Conservation (phyloP, 1,284 basidiomycete species). For the Ustilago cynodontis region DNA sequence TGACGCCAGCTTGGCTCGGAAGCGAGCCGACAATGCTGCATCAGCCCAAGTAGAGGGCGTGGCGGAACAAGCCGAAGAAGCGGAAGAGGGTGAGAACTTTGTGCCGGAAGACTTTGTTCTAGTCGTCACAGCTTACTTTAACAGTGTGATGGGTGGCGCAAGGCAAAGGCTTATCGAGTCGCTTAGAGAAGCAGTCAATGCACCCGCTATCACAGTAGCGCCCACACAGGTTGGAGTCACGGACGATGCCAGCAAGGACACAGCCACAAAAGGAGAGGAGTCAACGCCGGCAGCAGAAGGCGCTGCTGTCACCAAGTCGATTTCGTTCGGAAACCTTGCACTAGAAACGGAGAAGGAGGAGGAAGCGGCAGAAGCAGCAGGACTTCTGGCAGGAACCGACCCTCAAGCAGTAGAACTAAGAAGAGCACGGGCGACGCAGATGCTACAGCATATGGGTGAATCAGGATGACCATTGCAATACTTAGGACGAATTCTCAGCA, state of each 20-base stretch:
- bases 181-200: constrained; percentile 42
- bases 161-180: constrained; percentile 43
- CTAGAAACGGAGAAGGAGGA: constrained; percentile 38
- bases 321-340: constrained; percentile 46
- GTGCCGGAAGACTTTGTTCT: constrained; percentile 43
- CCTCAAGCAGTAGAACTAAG: constrained; percentile 33
- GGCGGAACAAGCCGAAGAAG: constrained; percentile 23
- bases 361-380: constrained; percentile 27
- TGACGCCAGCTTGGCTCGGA: constrained; percentile 31
- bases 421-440: constrained; percentile 28
- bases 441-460: constrained; percentile 43
- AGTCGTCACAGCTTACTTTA: constrained; percentile 47
- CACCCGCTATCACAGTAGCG: constrained; percentile 18
- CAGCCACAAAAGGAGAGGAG: constrained; percentile 6
- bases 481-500: not conserved
- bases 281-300: not conserved
- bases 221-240: constrained; percentile 17
- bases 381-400: constrained; percentile 32
- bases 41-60: constrained; percentile 7
- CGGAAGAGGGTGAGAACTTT: constrained; percentile 49
- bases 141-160: constrained; percentile 49
- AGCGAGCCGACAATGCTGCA: constrained; percentile 14
- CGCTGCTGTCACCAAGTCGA: constrained; percentile 22
- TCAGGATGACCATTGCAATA: constrained; percentile 11
- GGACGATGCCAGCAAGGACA: constrained; percentile 1